A percentile compares a stretch with the other conserved stretches of the same genome.
These are phyloP conservation scores for Cucurbita ficifolia DNA, from an alignment of 306 rosid species.

Conservation along the genomic window DNA sequence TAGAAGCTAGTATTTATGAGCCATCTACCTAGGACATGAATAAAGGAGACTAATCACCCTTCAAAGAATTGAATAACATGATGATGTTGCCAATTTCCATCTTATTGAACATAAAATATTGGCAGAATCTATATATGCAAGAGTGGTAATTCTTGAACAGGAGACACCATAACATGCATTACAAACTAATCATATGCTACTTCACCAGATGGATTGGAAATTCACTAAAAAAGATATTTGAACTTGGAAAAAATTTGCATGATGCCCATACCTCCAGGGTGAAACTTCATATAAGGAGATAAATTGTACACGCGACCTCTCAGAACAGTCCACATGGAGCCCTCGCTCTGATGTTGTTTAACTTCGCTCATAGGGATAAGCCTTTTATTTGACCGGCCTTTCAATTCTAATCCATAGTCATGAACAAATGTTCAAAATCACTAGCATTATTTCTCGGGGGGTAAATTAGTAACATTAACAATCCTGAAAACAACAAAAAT, in stretches of 20 bases:
- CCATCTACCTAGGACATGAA: not conserved
- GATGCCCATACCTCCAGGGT: constrained; percentile 72
- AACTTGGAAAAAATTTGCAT: constrained; percentile 6
- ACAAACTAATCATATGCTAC: not conserved
- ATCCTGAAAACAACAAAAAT: not conserved
- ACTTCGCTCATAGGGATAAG: constrained; percentile 77
- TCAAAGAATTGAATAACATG: not conserved
- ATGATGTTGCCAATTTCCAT: not conserved
- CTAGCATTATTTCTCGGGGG: not conserved
- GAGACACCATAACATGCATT: not conserved
- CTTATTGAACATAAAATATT: not conserved
- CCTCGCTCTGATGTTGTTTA: constrained; percentile 59
- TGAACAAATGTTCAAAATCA: not conserved
- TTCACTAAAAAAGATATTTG: not conserved
- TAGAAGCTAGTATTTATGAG: not conserved
- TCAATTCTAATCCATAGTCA: constrained; percentile 34
- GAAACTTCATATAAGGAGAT: constrained; percentile 82
- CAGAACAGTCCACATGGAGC: constrained; percentile 87
- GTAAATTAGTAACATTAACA: not conserved
- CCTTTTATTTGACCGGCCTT: constrained; percentile 81
- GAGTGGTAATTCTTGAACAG: not conserved
- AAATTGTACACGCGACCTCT: constrained; percentile 84
- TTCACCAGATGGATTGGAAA: not conserved
- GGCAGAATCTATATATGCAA: not conserved
- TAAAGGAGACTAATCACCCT: not conserved